phyloP scores from a whole-genome alignment of 1,284 basidiomycete species.

The Inonotus obliquus region DNA sequence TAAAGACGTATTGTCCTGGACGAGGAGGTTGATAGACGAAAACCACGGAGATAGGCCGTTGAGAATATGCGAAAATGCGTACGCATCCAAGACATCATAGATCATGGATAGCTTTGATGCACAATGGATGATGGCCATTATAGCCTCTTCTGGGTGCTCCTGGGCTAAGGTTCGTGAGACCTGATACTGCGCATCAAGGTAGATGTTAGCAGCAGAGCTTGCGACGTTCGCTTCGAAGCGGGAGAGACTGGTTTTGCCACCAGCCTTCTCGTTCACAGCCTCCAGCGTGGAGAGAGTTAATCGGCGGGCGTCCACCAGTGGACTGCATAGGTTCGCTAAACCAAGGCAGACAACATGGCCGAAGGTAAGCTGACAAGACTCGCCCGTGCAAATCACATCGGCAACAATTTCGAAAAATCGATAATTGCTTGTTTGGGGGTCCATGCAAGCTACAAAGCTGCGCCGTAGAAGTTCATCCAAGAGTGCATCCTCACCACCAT shows the following conservation, averaged over 20 bases:
- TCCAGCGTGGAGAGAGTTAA: constrained; percentile 80
- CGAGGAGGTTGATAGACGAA: constrained; percentile 65
- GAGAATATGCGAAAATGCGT: constrained; percentile 51
- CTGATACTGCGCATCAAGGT: constrained; percentile 75
- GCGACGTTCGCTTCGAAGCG: constrained; percentile 75
- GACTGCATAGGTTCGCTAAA: constrained; percentile 83
- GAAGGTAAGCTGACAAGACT: constrained; percentile 63
- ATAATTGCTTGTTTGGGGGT: constrained; percentile 48
- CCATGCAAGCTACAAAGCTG: constrained; percentile 60
- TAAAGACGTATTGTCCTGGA: constrained; percentile 50
- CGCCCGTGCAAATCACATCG: constrained; percentile 62
- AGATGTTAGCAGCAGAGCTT: constrained; percentile 72
- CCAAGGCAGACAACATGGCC: constrained; percentile 79
- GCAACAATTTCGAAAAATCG: constrained; percentile 80
- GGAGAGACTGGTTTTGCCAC: constrained; percentile 52
- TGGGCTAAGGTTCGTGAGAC: constrained; percentile 77
- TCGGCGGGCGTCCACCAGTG: constrained; percentile 61
- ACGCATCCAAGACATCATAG: constrained; percentile 46
- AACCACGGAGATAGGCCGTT: constrained; percentile 82
- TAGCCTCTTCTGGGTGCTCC: constrained; percentile 72
- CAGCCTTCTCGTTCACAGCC: constrained; percentile 60
- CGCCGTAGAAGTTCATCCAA: constrained; percentile 68
- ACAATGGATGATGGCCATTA: constrained; percentile 69
- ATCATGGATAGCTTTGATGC: constrained; percentile 70
- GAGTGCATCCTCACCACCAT: constrained; percentile 55